Conservation (phyloP, 1,139 yeast species). For the Hansenula lynferdii region DNA sequence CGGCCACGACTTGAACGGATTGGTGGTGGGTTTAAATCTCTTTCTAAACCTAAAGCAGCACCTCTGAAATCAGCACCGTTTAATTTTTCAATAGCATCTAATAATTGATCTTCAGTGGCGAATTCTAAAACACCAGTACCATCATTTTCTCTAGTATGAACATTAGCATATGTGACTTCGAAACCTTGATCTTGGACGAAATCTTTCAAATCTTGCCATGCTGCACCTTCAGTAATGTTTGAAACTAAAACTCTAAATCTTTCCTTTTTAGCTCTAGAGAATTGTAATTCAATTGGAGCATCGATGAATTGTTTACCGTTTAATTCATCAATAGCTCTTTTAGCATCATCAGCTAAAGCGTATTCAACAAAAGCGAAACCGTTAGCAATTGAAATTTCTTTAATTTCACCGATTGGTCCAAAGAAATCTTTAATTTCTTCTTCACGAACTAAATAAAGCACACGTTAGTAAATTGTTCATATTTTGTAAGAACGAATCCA, state of each 20-base stretch:
- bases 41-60: slow-evolving; percentile 59
- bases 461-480: not conserved
- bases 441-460: slow-evolving; percentile 21
- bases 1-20: slow-evolving; percentile 62
- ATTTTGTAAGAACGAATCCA: too few relatives aligned
- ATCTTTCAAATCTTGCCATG: slow-evolving; percentile 86
- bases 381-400: slow-evolving; percentile 64
- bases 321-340: slow-evolving; percentile 60
- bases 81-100: slow-evolving; percentile 60
- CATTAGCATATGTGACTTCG: slow-evolving; percentile 70
- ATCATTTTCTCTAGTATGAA: slow-evolving; percentile 60
- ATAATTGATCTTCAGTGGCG: slow-evolving; percentile 67
- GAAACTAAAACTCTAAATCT: slow-evolving; percentile 66
- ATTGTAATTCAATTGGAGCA: slow-evolving; percentile 61
- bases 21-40: slow-evolving; percentile 74
- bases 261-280: slow-evolving; percentile 66
- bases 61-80: slow-evolving; percentile 74
- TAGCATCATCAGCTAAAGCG: slow-evolving; percentile 61
- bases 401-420: slow-evolving; percentile 55
- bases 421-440: slow-evolving; percentile 68
- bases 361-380: slow-evolving; percentile 76
- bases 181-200: slow-evolving; percentile 65
- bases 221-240: slow-evolving; percentile 68
- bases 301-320: slow-evolving; percentile 54
- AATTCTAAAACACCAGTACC: slow-evolving; percentile 79